A percentile compares a stretch with the other conserved stretches of the same genome.
Conservation (phyloP, 768 basidiomycete genomes). For the Termitomyces sp. region DNA sequence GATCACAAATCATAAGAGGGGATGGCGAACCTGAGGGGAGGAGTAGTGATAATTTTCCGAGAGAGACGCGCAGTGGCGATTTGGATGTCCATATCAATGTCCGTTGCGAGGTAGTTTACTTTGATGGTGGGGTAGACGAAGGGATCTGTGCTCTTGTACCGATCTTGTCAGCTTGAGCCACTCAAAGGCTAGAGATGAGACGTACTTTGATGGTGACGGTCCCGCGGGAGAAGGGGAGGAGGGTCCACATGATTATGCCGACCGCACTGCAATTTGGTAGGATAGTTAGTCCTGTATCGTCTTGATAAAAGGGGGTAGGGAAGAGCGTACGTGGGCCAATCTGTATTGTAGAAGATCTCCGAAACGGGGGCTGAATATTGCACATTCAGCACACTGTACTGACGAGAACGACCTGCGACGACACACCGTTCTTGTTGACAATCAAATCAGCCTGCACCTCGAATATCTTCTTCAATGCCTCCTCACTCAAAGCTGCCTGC, state of each 20-base stretch:
- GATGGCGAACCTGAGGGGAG: not conserved
- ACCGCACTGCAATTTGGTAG: constrained; percentile 23
- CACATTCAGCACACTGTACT: not conserved
- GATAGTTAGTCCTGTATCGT: not conserved
- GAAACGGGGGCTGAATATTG: constrained; percentile 34
- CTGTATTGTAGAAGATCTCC: constrained; percentile 42
- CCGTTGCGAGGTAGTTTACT: constrained; percentile 46
- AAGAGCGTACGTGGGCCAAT: constrained; percentile 35
- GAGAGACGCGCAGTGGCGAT: constrained; percentile 41
- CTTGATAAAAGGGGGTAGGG: not conserved
- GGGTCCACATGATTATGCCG: constrained; percentile 47
- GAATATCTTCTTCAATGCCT: constrained; percentile 37
- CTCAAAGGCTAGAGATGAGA: not conserved
- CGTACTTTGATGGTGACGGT: constrained; percentile 40
- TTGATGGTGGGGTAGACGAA: constrained; percentile 41
- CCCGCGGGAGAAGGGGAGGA: constrained; percentile 52
- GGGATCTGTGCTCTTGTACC: constrained; percentile 35
- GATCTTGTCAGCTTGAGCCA: not conserved
- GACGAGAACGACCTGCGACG: constrained; percentile 12
- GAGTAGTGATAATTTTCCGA: constrained; percentile 17
- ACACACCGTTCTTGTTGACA: constrained; percentile 38
- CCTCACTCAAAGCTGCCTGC: constrained; percentile 29
- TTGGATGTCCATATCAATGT: constrained; percentile 45
- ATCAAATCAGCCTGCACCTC: constrained; percentile 43
- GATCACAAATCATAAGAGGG: not conserved